These are phyloP conservation scores for Triadica sebifera DNA, from an alignment of 345 rosid genomes.

Conservation along the genomic window DNA sequence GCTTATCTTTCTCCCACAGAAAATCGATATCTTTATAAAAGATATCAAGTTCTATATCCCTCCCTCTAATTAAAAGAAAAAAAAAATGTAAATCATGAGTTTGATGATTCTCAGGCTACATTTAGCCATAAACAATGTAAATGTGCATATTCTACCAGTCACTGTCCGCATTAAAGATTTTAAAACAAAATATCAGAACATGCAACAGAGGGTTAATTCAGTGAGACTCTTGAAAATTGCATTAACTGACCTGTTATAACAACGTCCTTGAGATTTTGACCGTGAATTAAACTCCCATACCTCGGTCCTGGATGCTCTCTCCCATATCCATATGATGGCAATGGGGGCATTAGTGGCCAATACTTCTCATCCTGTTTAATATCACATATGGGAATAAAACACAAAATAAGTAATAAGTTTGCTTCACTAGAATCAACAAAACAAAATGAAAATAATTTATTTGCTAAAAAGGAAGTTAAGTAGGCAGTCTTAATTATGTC, in stretches of 20 bases:
- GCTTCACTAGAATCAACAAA: not conserved
- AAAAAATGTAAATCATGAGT: not conserved
- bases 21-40: not conserved
- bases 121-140: not conserved
- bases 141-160: not conserved
- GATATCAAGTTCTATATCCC: not conserved
- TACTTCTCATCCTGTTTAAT: slow-evolving; percentile 48
- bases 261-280: slow-evolving; percentile 64
- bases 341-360: slow-evolving; percentile 61
- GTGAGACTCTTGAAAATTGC: not conserved
- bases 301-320: slow-evolving; percentile 68
- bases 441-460: not conserved
- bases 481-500: not conserved
- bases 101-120: not conserved
- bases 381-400: not conserved
- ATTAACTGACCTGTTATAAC: slow-evolving; percentile 47
- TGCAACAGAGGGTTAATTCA: not conserved
- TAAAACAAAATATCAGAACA: slow-evolving; percentile 3
- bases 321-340: slow-evolving; percentile 66
- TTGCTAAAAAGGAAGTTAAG: not conserved
- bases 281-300: slow-evolving; percentile 62
- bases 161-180: not conserved
- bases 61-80: not conserved
- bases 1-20: not conserved
- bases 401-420: not conserved